These are phyloP conservation scores for Backusella circina DNA, from an alignment of 192 early-diverging fungal species.

Conservation along the genomic window DNA sequence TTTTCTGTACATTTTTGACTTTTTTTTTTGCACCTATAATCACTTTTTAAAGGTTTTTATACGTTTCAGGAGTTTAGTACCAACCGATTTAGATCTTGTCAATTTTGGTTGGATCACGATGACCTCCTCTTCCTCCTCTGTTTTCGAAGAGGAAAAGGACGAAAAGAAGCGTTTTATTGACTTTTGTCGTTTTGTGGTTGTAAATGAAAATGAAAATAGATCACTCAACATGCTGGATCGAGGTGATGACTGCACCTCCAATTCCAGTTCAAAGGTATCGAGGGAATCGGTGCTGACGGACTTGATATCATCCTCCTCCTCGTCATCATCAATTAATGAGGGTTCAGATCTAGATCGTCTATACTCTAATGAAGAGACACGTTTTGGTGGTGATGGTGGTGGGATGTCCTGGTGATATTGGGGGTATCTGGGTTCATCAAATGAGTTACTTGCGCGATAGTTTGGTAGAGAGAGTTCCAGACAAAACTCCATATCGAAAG, in stretches of 20 bases:
- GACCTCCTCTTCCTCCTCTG: not conserved
- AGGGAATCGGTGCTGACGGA: not conserved
- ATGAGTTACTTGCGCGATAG: not conserved
- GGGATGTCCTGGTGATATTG: not conserved
- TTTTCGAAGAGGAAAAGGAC: not conserved
- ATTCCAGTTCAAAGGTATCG: not conserved
- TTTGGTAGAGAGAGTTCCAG: not conserved
- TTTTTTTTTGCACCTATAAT: not conserved
- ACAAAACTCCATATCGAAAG: not conserved
- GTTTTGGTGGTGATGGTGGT: not conserved
- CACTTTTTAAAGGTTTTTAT: not conserved
- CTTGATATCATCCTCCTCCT: not conserved
- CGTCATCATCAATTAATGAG: not conserved
- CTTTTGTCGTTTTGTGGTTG: not conserved
- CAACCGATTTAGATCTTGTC: not conserved
- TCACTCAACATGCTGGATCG: not conserved
- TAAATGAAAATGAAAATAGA: not conserved
- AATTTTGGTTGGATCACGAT: not conserved
- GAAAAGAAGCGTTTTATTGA: not conserved
- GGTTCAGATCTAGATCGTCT: not conserved
- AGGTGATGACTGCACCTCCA: not conserved
- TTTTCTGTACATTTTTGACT: not conserved
- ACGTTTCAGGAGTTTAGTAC: not conserved
- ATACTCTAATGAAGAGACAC: not conserved
- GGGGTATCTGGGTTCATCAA: not conserved